Conservation (phyloP, 495 filamentous ascomycete species). For the Xylaria castorea region DNA sequence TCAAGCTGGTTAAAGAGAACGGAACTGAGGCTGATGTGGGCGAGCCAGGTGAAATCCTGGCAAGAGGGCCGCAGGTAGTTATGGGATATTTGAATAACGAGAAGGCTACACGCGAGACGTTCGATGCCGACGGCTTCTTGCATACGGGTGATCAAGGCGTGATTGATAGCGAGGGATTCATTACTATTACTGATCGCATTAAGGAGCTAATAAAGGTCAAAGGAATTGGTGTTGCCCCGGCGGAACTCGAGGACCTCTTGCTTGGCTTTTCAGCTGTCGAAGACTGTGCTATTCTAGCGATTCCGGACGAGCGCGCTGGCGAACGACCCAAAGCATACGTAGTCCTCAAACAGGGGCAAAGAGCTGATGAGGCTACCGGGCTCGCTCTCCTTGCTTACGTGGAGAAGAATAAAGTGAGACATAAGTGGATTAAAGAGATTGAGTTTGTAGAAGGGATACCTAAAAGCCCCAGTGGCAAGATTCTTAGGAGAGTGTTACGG, state of each 20-base stretch:
- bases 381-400: constrained; percentile 61
- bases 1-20: constrained; percentile 65
- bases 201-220: constrained; percentile 84
- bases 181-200: constrained; percentile 76
- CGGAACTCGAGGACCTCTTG: constrained; percentile 70
- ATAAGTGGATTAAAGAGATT: constrained; percentile 71
- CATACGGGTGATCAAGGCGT: constrained; percentile 72
- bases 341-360: constrained; percentile 53
- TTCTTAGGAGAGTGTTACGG: constrained; percentile 64
- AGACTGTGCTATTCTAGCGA: constrained; percentile 64
- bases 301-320: constrained; percentile 66
- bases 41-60: constrained; percentile 66
- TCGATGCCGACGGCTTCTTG: constrained; percentile 66
- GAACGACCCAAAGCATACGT: constrained; percentile 72
- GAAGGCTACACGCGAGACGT: constrained; percentile 62
- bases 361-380: constrained; percentile 42
- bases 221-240: constrained; percentile 72
- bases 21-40: constrained; percentile 54
- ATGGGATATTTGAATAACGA: constrained; percentile 59
- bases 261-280: constrained; percentile 64
- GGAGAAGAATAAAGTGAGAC: constrained; percentile 64
- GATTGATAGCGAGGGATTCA: constrained; percentile 63
- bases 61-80: constrained; percentile 61
- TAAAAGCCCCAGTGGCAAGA: constrained; percentile 74
- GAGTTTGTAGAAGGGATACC: constrained; percentile 69